Evolutionary conservation across 1,284 basidiomycete species (phyloP).

Genomic region (Jaminaea rosea): DNA sequence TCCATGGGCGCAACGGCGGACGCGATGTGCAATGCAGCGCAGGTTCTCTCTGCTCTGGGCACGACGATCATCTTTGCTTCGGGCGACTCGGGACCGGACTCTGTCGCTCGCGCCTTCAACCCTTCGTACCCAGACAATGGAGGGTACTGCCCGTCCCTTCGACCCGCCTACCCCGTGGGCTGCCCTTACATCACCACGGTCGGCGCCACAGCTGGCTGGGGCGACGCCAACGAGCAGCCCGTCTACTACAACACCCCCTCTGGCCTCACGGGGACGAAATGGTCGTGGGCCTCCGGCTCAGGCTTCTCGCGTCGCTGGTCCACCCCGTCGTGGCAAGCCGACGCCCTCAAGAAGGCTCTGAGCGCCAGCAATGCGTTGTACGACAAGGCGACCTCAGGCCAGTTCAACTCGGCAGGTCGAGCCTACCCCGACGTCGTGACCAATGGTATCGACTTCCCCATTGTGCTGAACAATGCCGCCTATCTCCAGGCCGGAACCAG

Average conservation of each 20-base stretch:
- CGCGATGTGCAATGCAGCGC: neutral
- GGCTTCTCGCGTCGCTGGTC: slow-evolving; percentile 61
- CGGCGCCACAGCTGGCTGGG: slow-evolving; percentile 5
- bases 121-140: no score
- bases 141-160: no score
- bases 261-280: neutral
- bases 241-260: slow-evolving; percentile 3
- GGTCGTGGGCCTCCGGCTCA: slow-evolving; percentile 50
- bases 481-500: slow-evolving; percentile 2
- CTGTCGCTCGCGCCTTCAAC: slow-evolving; percentile 6
- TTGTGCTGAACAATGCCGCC: neutral
- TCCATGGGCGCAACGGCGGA: neutral
- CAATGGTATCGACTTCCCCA: slow-evolving; percentile 4
- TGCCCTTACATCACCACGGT: slow-evolving; percentile 14
- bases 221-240: neutral
- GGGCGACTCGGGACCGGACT: slow-evolving; percentile 34
- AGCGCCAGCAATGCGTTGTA: no score
- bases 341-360: no score
- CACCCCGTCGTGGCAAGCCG: slow-evolving; percentile 52
- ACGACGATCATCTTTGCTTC: slow-evolving; percentile 54
- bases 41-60: slow-evolving; percentile 32
- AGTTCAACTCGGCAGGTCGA: no score
- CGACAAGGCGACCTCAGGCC: no score
- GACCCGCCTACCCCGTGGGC: slow-evolving; percentile 7
- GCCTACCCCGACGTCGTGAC: no score